Base-by-base conservation (phyloP, 2,329 filamentous ascomycete species). In the Camptophora hylomeconis region DNA sequence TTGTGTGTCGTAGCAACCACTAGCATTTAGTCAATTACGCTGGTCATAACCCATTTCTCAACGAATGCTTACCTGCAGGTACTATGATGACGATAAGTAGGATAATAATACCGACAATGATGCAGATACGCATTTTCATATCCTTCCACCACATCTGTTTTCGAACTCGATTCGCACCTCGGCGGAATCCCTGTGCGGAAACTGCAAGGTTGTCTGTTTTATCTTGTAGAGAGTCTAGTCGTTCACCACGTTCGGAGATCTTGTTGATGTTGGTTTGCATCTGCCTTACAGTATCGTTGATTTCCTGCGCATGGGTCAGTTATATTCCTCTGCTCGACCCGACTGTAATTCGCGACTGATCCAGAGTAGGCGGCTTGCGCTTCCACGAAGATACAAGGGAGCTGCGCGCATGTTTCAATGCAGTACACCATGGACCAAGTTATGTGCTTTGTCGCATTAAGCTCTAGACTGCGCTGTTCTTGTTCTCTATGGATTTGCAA, bases 141-240 rank as follows among this genome's bases (percentile, higher is more conserved):
- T 95, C 87, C 72, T 95, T 95, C 87, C 86, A 95, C 87, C 87
- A 95, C 87, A 95, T 95, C 60, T 92, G 77, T 68, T 86, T 87
- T 58, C 89, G 76, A 46, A 98, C 87, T 48, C 83, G 70, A 67
- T 95, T 98, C 59, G 92, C 89, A 42, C 89, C 87, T 45, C 86
- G 78, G 50, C 86, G 82, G 72, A 98, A 98, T 39, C 83, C 84
- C 57, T 93, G 84, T 35, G 89, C 87, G 19, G 86, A 93, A 40
- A 78, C 74, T 36, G 86, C 86, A 45, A 98, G 70, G 61, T 92
- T 92, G 63, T 94, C 76, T 34, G 60, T 94, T 71, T 93, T 92
- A 58, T 89, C 80, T 62, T 92, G 81, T 38, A 94, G 73, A 27
- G 76, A 75, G 56, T 93, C 81, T 38, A 94, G 72, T 46, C 77